Base-by-base conservation (phyloP, 768 basidiomycete genomes). In the Serendipita sp. region DNA sequence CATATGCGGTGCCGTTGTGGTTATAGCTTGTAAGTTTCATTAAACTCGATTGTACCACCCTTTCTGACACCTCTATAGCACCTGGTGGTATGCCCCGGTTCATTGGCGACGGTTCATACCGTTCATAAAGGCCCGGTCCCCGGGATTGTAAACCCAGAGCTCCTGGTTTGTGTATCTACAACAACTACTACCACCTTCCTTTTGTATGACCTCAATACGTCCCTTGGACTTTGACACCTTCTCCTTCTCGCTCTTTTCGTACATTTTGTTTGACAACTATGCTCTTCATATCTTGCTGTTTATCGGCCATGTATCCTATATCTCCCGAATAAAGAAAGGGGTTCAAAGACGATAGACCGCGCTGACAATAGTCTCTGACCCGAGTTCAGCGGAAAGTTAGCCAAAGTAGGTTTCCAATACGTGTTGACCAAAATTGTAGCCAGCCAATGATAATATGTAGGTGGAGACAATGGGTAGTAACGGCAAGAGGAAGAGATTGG, bases 401-500 rank as follows among this genome's bases (percentile, higher is more conserved):
- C 85, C 84, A 73, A 96, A 95, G 76, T 97, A 93, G 63, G 81
- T 79, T 58, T 77, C 77, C 10, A 97, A 80, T n/a, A 86, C 87
- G 76, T 86, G 79, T 71, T 85, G 83, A 24, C 92, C 86, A 66
- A 95, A 81, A 72, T 96, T 96, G 78, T 94, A 92, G 4, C 94
- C 94, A 37, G 96, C 76, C 64, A 98, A 76, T 24, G 89, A 91
- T 45, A 90, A 77, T 65, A 95, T 80, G 74, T 92, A 98, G 66
- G 86, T 86, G 34, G 81, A 85, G 70, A 95, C 89, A 53, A 95
- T 76, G 28, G 94, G 91, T 30, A 96, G 78, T 47, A 97, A 75
- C 1, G 94, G 95, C 11, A 92, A 84, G n/a, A 98, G 83, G 51
- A 98, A 81, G 46, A 96, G 78, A 73, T 94, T 91, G 15, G 89